Evolutionary conservation across 164 flowering plant species (phyloP).

Genomic region (Nelumbo lutea): DNA sequence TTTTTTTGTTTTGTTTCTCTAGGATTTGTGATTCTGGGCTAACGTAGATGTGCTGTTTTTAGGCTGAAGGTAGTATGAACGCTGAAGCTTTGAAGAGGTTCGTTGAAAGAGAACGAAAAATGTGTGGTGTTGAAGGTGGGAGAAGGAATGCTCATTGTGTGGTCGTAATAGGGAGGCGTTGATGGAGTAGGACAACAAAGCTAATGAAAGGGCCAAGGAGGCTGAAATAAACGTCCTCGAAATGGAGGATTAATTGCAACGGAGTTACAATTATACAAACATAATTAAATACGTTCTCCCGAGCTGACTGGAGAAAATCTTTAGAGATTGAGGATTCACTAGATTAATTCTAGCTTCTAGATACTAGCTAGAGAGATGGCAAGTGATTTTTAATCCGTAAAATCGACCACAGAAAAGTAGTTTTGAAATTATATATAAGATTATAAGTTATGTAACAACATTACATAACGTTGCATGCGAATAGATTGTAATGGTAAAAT

Average conservation of each 20-base stretch:
- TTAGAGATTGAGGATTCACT: too few species aligned
- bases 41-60: not conserved
- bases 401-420: too few species aligned
- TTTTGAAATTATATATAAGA: too few species aligned
- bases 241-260: slow-evolving; percentile 52
- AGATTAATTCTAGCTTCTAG: too few species aligned
- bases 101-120: slow-evolving; percentile 77
- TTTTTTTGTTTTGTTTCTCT: too few species aligned
- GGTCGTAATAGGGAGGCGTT: slow-evolving; percentile 81
- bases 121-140: slow-evolving; percentile 65
- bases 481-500: too few species aligned
- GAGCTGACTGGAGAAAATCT: too few species aligned
- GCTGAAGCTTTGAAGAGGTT: slow-evolving; percentile 81
- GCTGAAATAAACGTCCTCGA: slow-evolving; percentile 57
- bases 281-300: not conserved
- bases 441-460: too few species aligned
- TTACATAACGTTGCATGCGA: too few species aligned
- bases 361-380: too few species aligned
- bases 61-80: slow-evolving; percentile 81
- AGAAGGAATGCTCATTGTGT: slow-evolving; percentile 69
- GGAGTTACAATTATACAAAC: slow-evolving; percentile 45
- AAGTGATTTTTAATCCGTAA: too few species aligned
- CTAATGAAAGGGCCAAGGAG: slow-evolving; percentile 75
- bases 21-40: too few species aligned
- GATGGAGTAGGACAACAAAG: slow-evolving; percentile 95